Base-by-base conservation (phyloP, 768 basidiomycete species). In the Boletus coccyginus region DNA sequence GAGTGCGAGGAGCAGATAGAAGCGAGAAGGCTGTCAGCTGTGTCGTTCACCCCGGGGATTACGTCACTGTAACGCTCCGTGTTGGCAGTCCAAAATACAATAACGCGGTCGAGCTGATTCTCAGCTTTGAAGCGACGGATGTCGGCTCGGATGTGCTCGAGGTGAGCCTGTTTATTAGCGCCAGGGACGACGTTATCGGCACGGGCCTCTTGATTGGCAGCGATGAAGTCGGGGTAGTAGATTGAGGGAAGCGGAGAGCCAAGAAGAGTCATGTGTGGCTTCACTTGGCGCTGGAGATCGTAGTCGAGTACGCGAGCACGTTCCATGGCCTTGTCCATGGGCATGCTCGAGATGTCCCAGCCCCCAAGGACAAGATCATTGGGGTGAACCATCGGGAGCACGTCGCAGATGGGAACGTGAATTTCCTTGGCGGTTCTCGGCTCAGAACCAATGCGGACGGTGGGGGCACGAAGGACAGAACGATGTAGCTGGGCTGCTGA, bases 41-140 rank as follows among this genome's bases (percentile, higher is more conserved):
- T 95, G 70, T 99, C 95, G 73, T 98, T 98, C 56, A 98, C 84
- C 42, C 96, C 97, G 13, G 90, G 81, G 71, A 98, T 87, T 73
- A 99, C 86, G 60, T 94, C 93, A 63, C 90, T 87, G 83, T 94
- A 99, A 56, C 96, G 90, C 79, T 98, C 97, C 14, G 96, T 99
- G 78, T 99, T 98, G 64, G 92, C 94, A 16, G 95, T 98, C 96
- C 96, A 98, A 80, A 98, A 95, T 59, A 98, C 88, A 65, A 99
- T 74, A 58, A 92, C 84, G 55, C 89, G 89, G 72, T 95, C 95
- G 46, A 98, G 85, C 19, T 74, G 78, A 70, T 98, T 84, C 58
- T 85, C 76, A 51, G 76, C 66, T 79, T 98, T 98, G 84, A 98
- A 98, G 53, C 84, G 81, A 65, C 93, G 90, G 70, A 98, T 98